phyloP scores from a whole-genome alignment of 176 grass and related monocot genomes.

The Coix lacrymajobi region DNA sequence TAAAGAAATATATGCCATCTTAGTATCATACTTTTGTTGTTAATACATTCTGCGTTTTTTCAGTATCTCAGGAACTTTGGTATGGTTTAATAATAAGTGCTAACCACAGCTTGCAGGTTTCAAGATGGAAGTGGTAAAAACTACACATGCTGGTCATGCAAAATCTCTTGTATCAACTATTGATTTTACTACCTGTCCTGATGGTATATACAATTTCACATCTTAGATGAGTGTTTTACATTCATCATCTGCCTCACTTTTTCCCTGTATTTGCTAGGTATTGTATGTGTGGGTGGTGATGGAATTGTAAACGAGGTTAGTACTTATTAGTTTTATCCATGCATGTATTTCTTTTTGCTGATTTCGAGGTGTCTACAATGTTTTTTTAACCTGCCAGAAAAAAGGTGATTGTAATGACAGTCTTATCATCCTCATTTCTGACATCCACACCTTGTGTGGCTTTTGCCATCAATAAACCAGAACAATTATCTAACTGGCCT shows the following conservation, averaged over 20 bases:
- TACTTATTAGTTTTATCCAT: constrained; percentile 17
- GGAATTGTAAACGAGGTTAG: constrained; percentile 98
- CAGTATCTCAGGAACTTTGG: neutral
- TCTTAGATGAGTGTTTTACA: constrained; percentile 27
- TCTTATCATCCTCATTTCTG: constrained; percentile 8
- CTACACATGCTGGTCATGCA: constrained; percentile 93
- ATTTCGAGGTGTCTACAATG: neutral
- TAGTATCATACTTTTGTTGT: constrained; percentile 16
- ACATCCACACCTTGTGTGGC: neutral
- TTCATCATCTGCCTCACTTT: constrained; percentile 34
- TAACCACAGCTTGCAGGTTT: constrained; percentile 91
- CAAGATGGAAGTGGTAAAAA: constrained; percentile 95
- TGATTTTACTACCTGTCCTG: constrained; percentile 86
- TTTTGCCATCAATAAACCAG: neutral
- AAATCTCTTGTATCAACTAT: constrained; percentile 78
- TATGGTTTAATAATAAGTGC: constrained; percentile 37
- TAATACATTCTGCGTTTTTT: neutral
- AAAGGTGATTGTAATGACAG: neutral
- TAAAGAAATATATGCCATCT: neutral
- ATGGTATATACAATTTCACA: constrained; percentile 62
- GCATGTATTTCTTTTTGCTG: neutral
- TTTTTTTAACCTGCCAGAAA: neutral
- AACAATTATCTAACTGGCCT: constrained; percentile 3
- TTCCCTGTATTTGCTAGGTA: constrained; percentile 51
- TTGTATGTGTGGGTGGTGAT: constrained; percentile 97